Percentiles rank a stretch among this genome's conserved stretches.
Evolutionary conservation across 345 rosid species (phyloP).

Genomic region (Noccaea bulbosa): DNA sequence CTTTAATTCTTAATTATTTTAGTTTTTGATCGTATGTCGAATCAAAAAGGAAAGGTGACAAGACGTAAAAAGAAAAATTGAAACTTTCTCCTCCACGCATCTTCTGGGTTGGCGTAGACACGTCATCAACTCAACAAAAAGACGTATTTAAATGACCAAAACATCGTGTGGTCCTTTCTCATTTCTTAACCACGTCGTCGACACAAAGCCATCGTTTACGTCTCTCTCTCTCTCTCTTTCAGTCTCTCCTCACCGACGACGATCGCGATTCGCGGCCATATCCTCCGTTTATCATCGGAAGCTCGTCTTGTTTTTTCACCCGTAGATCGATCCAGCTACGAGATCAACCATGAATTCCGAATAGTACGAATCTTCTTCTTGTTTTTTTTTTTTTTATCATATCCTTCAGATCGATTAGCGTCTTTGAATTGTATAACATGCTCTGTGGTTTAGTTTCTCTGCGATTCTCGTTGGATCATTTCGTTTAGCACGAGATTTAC

Average conservation of each 20-base stretch:
- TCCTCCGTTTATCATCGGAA: constrained; percentile 36
- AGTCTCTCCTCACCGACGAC: constrained; percentile 43
- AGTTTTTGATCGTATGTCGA: constrained; percentile 1
- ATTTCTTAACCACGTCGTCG: constrained; percentile 39
- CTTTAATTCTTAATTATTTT: no score
- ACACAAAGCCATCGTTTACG: constrained; percentile 32
- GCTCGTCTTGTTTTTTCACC: background rate
- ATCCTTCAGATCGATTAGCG: constrained; percentile 23
- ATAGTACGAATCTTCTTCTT: constrained; percentile 61
- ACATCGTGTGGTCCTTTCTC: constrained; percentile 27
- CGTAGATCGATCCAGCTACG: constrained; percentile 32
- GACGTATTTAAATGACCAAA: constrained; percentile 34
- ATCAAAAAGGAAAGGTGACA: background rate
- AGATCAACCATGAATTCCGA: constrained; percentile 82
- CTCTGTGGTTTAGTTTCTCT: constrained; percentile 22
- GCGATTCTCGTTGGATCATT: background rate
- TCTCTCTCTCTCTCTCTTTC: constrained; percentile 33
- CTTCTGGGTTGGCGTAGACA: constrained; percentile 37
- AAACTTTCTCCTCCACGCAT: constrained; percentile 43
- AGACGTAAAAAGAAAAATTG: background rate
- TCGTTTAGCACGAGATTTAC: background rate
- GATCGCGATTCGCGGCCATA: constrained; percentile 24
- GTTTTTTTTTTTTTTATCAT: background rate
- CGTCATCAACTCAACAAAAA: constrained; percentile 32
- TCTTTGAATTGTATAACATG: background rate